Base-by-base conservation (phyloP, 192 early-diverging fungal species). In the Dissophora ornata region DNA sequence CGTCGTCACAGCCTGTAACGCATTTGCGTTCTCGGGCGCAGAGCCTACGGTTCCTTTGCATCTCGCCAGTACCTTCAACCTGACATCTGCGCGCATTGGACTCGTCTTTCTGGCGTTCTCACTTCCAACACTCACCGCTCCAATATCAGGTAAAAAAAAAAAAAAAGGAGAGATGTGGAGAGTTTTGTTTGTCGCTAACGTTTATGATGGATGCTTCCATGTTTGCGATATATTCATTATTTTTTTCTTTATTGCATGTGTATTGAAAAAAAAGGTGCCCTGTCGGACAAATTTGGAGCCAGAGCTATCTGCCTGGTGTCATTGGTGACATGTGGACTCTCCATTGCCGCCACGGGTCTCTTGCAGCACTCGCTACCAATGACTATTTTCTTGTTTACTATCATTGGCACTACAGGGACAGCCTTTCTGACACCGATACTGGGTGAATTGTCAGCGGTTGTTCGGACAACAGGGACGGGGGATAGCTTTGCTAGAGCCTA, bases 101-200 rank as follows among this genome's bases (percentile, higher is more conserved):
- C 52, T 90, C 8, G 78, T 94, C 25, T 95, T 91, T 77, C 84
- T 91, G 26, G 81, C 89, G 4, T 83, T 95, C 33, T 88, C 91
- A 4, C 64, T 93, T 10, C 93, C 93, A 11, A 89, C 88, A 38
- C 82, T 87, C 38, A 67, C 90, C 6, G 79, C 83, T 0, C 89
- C 90, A 7, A 1, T 91, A 1, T 80, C 86, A 15, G 93, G 93
- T 48, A 77, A 64, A 26, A 34, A n/a, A n/a, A n/a, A n/a, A 30
- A 19, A 11, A 24, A 2, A 44, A n/a, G 0, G 16, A n/a, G n/a
- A n/a, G n/a, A n/a, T n/a, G n/a, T n/a, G n/a, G n/a, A n/a, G n/a
- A n/a, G n/a, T n/a, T n/a, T n/a, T n/a, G n/a, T n/a, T n/a, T n/a
- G n/a, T n/a, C n/a, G n/a, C n/a, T n/a, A n/a, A n/a, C n/a, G n/a